Evolutionary conservation across 176 grass and related monocot genomes (phyloP).

Genomic region (Oryza meyeriana): DNA sequence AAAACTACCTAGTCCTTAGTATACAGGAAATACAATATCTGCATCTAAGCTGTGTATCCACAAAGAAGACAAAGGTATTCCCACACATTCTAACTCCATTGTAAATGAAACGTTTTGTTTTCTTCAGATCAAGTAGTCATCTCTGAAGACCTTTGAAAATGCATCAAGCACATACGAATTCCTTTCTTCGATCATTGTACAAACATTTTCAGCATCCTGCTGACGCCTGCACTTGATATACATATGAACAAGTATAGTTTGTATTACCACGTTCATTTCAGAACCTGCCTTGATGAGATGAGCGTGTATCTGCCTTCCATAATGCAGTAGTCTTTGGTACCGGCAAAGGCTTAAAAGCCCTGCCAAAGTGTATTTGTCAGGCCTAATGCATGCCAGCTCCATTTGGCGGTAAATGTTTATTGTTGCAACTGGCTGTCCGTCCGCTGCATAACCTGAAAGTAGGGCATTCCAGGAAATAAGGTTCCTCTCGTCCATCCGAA

Average conservation of each 20-base stretch:
- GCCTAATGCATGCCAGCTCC: slow-evolving; percentile 27
- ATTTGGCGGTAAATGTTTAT: slow-evolving; percentile 42
- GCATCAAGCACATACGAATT: slow-evolving; percentile 37
- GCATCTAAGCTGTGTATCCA: slow-evolving; percentile 27
- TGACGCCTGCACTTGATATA: slow-evolving; percentile 45
- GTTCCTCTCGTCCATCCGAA: slow-evolving; percentile 57
- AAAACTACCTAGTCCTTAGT: neutral
- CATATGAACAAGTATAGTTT: slow-evolving; percentile 57
- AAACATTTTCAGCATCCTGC: slow-evolving; percentile 46
- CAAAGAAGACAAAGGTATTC: neutral
- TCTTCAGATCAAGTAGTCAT: slow-evolving; percentile 48
- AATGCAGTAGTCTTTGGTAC: slow-evolving; percentile 24
- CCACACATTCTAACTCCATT: slow-evolving; percentile 1
- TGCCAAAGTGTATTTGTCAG: slow-evolving; percentile 42
- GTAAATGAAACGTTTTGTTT: neutral
- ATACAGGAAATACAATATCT: neutral
- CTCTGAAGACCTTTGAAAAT: slow-evolving; percentile 52
- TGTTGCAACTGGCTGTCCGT: slow-evolving; percentile 24
- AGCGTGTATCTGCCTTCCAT: slow-evolving; percentile 50
- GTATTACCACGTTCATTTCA: slow-evolving; percentile 48
- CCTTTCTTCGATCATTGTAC: slow-evolving; percentile 47
- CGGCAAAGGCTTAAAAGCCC: slow-evolving; percentile 49
- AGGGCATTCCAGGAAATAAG: slow-evolving; percentile 50
- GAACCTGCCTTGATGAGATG: slow-evolving; percentile 42
- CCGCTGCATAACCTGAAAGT: slow-evolving; percentile 36